Evolutionary conservation across 148 eudicot species (phyloP), one percentile per base, ranked within the genome.

Genomic region (Diospyros lotus): DNA sequence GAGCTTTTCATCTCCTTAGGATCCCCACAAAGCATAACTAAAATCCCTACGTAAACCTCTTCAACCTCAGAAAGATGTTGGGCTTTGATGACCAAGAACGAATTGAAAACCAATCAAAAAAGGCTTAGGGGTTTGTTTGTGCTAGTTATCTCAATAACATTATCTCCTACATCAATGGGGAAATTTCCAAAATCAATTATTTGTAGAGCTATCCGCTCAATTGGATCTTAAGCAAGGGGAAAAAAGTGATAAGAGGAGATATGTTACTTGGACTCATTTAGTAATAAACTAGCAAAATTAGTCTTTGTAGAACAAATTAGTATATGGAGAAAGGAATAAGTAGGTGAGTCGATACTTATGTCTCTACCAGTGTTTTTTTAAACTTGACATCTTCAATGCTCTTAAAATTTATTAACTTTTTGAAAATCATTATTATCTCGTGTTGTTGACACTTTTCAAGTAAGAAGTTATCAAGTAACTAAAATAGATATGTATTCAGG

Each of bases 51-150:
- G 75, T 92, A 92, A 4, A 82, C 88, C 75, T 88, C 97, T 52
- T 92, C 96, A 12, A 74, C 66, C 51, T 84, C 81, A 2, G 96
- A 84, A 53, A 95, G 94, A 66, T 88, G 88, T 69, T 86, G 87
- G 42, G 98, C 94, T 88, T 82, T 95, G 44, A 95, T 81, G 75
- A 95, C 82, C 85, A 92, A 60, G 17, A 95, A 88, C 0, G 98
- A 97, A 82, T 87, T 90, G 73, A 89, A 69, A 80, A 92, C 97
- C 97, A 90, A 69, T 92, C 98, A 9, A 84, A 92, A 75, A 92
- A 83, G 15, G 82, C 80, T 97, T 78, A 81, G 89, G 5, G 96
- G 97, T 78, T 91, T 87, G 76, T 92, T 90, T 54, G 94, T 68
- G 79, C 85, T 86, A 42, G 91, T 90, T 74, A 95, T 84, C 78